Evolutionary conservation across 2,329 filamentous ascomycete species (phyloP).

Genomic region (Claviceps sp.): DNA sequence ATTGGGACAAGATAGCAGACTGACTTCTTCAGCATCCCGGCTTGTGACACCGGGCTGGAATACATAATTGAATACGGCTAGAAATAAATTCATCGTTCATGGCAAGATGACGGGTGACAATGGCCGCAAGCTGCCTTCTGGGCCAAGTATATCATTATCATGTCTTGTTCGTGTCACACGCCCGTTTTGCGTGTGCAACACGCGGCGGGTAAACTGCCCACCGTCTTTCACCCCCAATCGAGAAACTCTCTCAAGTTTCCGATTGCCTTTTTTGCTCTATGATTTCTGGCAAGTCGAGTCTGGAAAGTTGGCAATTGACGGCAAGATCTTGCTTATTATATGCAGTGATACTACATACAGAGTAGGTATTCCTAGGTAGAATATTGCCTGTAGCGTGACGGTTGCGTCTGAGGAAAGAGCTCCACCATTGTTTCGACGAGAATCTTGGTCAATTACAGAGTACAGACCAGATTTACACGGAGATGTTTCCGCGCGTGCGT

Average conservation of each 20-base stretch:
- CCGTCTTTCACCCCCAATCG: neutral
- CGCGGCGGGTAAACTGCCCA: neutral
- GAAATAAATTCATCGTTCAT: neutral
- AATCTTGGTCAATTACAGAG: neutral
- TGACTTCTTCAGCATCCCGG: neutral
- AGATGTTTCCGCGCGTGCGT: neutral
- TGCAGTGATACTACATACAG: neutral
- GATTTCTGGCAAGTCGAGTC: neutral
- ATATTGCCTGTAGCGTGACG: neutral
- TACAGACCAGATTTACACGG: neutral
- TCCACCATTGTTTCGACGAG: too few species aligned
- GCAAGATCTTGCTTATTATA: neutral
- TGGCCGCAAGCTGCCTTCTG: too few species aligned
- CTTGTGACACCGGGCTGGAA: neutral
- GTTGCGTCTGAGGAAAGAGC: neutral
- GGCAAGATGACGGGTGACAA: too few species aligned
- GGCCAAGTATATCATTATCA: too few species aligned
- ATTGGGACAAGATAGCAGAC: too few species aligned
- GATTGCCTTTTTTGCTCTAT: neutral
- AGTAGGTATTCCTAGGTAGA: neutral
- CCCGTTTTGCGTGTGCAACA: neutral
- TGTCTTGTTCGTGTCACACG: too few species aligned
- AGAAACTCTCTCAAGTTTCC: neutral
- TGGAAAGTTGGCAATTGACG: neutral
- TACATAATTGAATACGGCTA: neutral